Conservation (phyloP, 164 flowering plant genomes). For the Liriodendron chinense region DNA sequence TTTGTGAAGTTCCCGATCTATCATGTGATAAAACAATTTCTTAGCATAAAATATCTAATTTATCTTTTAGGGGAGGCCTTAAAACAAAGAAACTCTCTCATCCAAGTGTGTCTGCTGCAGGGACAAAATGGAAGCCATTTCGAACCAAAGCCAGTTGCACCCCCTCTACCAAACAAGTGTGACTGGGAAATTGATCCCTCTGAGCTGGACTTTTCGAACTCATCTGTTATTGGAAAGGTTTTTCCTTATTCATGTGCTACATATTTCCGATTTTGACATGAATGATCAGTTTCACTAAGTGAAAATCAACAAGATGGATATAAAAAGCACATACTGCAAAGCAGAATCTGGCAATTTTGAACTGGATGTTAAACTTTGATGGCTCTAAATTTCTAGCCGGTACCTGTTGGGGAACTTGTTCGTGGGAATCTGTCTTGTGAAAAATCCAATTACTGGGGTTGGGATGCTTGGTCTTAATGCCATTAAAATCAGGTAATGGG, state of each 20-base stretch:
- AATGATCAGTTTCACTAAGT: background rate
- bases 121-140: slow-evolving; percentile 99
- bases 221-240: slow-evolving; percentile 84
- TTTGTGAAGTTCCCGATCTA: background rate
- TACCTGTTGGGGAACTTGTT: too few relatives aligned
- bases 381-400: background rate
- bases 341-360: background rate
- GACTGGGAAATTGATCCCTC: slow-evolving; percentile 99
- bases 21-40: background rate
- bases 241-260: background rate
- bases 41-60: background rate
- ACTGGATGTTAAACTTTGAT: background rate
- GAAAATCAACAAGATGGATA: background rate
- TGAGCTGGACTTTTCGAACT: slow-evolving; percentile 85
- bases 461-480: background rate
- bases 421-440: too few relatives aligned
- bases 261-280: background rate
- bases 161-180: slow-evolving; percentile 95
- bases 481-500: background rate
- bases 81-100: background rate
- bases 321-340: background rate
- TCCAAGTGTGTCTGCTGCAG: slow-evolving; percentile 39
- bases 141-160: slow-evolving; percentile 91
- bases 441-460: background rate
- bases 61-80: background rate